These are phyloP conservation scores for Vigna trinervia DNA, from an alignment of 306 rosid genomes.

Conservation along the genomic window DNA sequence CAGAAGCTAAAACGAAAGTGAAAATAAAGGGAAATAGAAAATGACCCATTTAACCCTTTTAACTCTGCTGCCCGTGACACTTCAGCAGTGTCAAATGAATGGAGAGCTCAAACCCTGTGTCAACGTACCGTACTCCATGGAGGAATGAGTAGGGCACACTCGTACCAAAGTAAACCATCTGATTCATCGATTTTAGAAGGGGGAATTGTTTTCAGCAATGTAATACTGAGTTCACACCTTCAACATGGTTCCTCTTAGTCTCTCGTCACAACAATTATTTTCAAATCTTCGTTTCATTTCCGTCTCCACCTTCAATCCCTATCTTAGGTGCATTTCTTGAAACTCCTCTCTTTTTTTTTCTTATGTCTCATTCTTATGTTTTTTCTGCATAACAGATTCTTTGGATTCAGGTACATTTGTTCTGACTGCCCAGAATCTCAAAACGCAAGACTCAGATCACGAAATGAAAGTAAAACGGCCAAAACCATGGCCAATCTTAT, in stretches of 20 bases:
- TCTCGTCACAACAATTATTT: constrained; percentile 12
- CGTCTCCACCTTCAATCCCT: constrained; percentile 30
- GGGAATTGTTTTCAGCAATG: too few relatives aligned
- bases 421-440: constrained; percentile 39
- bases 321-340: constrained; percentile 43
- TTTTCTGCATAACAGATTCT: constrained; percentile 6
- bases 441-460: constrained; percentile 46
- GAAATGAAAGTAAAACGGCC: constrained; percentile 55
- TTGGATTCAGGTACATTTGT: constrained; percentile 51
- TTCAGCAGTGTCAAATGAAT: too few relatives aligned
- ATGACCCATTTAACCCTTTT: too few relatives aligned
- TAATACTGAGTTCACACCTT: background rate
- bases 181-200: too few relatives aligned
- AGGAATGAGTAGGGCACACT: too few relatives aligned
- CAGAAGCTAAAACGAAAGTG: too few relatives aligned
- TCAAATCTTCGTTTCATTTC: constrained; percentile 2
- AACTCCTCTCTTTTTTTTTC: constrained; percentile 19
- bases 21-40: too few relatives aligned
- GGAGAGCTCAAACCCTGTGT: too few relatives aligned
- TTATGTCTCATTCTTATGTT: background rate
- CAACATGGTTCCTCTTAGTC: constrained; percentile 32
- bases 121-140: too few relatives aligned
- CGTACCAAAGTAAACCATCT: too few relatives aligned
- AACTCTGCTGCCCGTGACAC: too few relatives aligned
- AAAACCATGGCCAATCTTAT: constrained; percentile 59